These are phyloP conservation scores for Starmerella bombi DNA, from an alignment of 805 yeast genomes.

Conservation along the genomic window DNA sequence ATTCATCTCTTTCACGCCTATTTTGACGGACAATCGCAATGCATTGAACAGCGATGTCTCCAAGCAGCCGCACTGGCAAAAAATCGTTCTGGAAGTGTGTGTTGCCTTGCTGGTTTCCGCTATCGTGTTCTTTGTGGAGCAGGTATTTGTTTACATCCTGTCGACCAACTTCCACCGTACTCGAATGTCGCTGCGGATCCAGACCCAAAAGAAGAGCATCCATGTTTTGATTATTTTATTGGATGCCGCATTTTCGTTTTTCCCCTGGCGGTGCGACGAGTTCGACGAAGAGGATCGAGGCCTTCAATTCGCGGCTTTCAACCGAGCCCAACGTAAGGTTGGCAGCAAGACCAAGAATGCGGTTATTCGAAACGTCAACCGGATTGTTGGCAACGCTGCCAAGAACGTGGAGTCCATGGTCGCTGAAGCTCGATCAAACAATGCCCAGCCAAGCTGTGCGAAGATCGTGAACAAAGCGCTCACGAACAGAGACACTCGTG, in stretches of 20 bases:
- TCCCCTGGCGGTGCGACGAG: slow-evolving; percentile 27
- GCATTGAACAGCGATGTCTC: slow-evolving; percentile 5
- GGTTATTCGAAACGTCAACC: slow-evolving; percentile 21
- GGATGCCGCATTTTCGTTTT: slow-evolving; percentile 26
- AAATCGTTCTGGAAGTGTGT: slow-evolving; percentile 25
- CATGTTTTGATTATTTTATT: slow-evolving; percentile 25
- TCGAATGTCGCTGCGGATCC: slow-evolving; percentile 29
- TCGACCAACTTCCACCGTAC: slow-evolving; percentile 31
- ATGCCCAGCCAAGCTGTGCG: slow-evolving; percentile 17
- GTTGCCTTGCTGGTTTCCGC: slow-evolving; percentile 30
- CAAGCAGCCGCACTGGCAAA: slow-evolving; percentile 28
- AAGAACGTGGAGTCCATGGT: slow-evolving; percentile 16
- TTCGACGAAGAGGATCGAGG: slow-evolving; percentile 28
- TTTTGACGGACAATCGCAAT: slow-evolving; percentile 24
- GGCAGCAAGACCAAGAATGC: background rate
- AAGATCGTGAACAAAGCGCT: slow-evolving; percentile 27
- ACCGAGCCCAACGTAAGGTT: slow-evolving; percentile 13
- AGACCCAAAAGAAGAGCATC: slow-evolving; percentile 27
- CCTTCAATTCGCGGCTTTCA: slow-evolving; percentile 22
- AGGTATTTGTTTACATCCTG: slow-evolving; percentile 28
- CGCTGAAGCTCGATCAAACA: slow-evolving; percentile 14
- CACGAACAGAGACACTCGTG: slow-evolving; percentile 21
- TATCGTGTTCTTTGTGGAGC: slow-evolving; percentile 28
- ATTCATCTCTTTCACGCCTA: slow-evolving; percentile 29
- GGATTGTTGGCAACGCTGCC: slow-evolving; percentile 24